Percentiles rank a stretch among this genome's conserved stretches.
These are phyloP conservation scores for Colletotrichum sp. DNA, from an alignment of 2,329 filamentous ascomycete species.

Conservation along the genomic window DNA sequence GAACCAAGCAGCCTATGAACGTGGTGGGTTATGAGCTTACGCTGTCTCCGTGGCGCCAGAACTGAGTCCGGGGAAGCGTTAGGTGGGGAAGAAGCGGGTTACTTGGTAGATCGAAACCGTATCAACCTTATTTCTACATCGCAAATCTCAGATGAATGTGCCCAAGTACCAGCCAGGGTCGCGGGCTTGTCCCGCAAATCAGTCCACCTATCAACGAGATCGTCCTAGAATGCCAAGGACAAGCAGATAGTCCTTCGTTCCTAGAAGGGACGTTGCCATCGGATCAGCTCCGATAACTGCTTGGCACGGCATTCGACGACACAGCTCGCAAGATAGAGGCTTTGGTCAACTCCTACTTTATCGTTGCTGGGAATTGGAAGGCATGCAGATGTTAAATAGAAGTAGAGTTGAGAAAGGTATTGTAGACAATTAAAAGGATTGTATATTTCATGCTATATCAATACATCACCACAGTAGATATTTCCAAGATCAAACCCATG, in stretches of 20 bases:
- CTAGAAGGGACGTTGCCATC: not conserved
- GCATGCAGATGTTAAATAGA: too few relatives aligned
- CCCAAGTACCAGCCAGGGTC: not conserved
- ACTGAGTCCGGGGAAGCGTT: not conserved
- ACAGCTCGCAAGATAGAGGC: not conserved
- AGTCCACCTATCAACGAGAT: not conserved
- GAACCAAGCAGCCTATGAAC: not conserved
- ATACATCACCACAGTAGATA: not conserved
- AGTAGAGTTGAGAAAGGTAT: fast-evolving
- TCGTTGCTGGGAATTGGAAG: too few relatives aligned
- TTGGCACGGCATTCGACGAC: not conserved
- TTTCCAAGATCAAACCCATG: conserved; percentile 4
- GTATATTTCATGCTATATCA: not conserved
- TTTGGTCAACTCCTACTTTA: too few relatives aligned
- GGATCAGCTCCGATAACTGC: not conserved
- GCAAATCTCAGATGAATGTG: not conserved
- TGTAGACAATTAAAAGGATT: not conserved
- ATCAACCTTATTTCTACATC: not conserved
- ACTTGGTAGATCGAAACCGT: not conserved
- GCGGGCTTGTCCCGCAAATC: not conserved
- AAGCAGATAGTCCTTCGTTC: not conserved
- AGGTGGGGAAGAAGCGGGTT: not conserved
- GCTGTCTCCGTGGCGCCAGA: not conserved
- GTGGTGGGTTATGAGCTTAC: not conserved
- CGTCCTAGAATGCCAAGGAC: not conserved